Base-by-base conservation (phyloP, 495 filamentous ascomycete species). In the Immersiella caudata region DNA sequence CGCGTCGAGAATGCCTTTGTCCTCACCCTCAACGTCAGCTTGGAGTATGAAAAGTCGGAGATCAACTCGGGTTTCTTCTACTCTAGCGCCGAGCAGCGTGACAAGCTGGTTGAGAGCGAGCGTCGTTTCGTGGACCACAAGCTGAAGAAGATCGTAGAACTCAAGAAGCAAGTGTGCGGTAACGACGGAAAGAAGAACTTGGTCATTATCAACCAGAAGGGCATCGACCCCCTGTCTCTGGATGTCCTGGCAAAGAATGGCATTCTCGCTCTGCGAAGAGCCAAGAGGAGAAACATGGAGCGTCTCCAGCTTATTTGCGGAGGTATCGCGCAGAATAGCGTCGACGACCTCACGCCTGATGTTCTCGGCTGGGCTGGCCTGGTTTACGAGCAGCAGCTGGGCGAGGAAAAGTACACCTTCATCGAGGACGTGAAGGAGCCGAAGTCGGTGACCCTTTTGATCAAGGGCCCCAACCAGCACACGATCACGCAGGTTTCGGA, bases 41-140 rank as follows among this genome's bases (percentile, higher is more conserved):
- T 99, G 56, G 95, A 99, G 78, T 99, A 98, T 74, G 95, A 99
- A 80, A 99, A 99, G 82, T 93, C 93, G 0, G 95, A 99, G 80
- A 95, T 99, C 79, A 99, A 99, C 83, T 97, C 94, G 26, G 89
- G 93, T 57, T 99, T 99, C 85, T 99, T 97, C 83, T 99, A 99
- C 82, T 97, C 92, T 6, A 95, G 89, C 72, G 95, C 95, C 35
- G 93, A 97, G 62, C 95, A 99, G 81, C 86, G 95, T 62, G 95
- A 98, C 67, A 98, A 97, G 82, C 85, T 99, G 54, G 95, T 99
- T 18, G 96, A 98, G 81, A 96, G 93, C 74, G 95, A 99, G 79
- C 90, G 95, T 66, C 86, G 91, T 67, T 97, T 97, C 72, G 93
- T 99, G 36, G 95, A 99, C 76, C 89, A 95, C 62, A 99, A 99